Base-by-base conservation (phyloP, 495 filamentous ascomycete genomes). In the Collariella sp. region DNA sequence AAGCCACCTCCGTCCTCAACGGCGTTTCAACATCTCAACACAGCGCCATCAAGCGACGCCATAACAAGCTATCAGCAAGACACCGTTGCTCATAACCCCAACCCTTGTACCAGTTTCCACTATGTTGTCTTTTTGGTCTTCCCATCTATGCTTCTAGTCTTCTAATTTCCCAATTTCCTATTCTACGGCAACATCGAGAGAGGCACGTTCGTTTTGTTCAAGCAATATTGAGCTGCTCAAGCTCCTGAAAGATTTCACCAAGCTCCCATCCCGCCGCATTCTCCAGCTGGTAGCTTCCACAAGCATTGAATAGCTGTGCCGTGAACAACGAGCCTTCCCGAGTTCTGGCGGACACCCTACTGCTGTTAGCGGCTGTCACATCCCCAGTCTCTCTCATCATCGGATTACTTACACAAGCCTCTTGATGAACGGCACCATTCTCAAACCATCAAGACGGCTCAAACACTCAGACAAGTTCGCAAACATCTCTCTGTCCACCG, bases 341-440 rank as follows among this genome's bases (percentile, higher is more conserved):
- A 36, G 48, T 19, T 11, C 16, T 16, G 4, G n/a, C 12, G 0
- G 46, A 50, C 46, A 56, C 18, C 13, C 54, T 56, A 29, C 2
- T 11, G 1, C 22, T 15, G 42, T 53, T 39, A 53, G 51, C 50
- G 35, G 12, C 15, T 1, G 11, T 6, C 31, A 1, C 5, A 26
- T 2, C 19, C 3, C 22, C 1, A 4, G 2, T 26, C 35, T 23
- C 2, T 45, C 23, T 36, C n/a, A n/a, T 46, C 9, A 24, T 0
- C 18, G 16, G 13, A 10, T 48, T 35, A 33, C 62, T 62, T 49
- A 65, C 62, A 23, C 40, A 9, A 65, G 46, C 7, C 45, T 52
- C 7, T 53, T 45, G 36, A 58, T 48, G n/a, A 62, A 65, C 11
- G 52, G 40, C 40, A 22, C 51, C 2, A 20, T 36, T 12, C 24